Percentiles rank a stretch among this genome's conserved stretches.
These are phyloP conservation scores for Brasilioporus rufonigricans DNA, from an alignment of 768 basidiomycete species.

Conservation along the genomic window DNA sequence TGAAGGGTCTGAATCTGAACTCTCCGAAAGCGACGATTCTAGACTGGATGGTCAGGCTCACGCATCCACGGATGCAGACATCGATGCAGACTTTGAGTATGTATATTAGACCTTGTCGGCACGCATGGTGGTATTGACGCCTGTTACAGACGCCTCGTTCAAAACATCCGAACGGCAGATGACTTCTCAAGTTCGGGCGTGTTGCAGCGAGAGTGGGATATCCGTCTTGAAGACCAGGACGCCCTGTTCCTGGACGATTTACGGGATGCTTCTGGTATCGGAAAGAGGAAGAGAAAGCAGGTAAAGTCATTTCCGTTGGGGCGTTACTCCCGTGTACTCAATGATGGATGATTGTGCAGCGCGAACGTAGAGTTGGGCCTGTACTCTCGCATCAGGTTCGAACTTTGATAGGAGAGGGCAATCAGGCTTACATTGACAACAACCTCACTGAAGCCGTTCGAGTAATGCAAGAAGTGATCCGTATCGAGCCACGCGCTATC, in stretches of 20 bases:
- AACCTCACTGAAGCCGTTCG: conserved; percentile 67
- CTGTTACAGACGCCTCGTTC: conserved; percentile 3
- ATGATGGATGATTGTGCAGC: not conserved
- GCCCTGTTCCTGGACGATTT: conserved; percentile 73
- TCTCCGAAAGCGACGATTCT: conserved; percentile 8
- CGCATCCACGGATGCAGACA: conserved; percentile 4
- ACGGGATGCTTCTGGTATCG: conserved; percentile 62
- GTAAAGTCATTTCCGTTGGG: conserved; percentile 23
- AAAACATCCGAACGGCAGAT: conserved; percentile 1
- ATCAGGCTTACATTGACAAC: conserved; percentile 78
- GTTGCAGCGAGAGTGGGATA: conserved; percentile 10
- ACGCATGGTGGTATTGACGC: not conserved
- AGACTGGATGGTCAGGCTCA: not conserved
- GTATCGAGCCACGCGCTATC: conserved; percentile 84
- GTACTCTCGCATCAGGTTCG: conserved; percentile 19
- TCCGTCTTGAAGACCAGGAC: conserved; percentile 51
- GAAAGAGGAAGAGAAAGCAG: conserved; percentile 47
- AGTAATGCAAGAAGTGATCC: conserved; percentile 88
- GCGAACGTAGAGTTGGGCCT: conserved; percentile 13
- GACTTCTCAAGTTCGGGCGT: conserved; percentile 15
- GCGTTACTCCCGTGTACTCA: not conserved
- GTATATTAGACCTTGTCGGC: not conserved
- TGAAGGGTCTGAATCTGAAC: conserved; percentile 9
- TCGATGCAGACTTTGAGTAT: conserved; percentile 25
- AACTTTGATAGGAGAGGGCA: conserved; percentile 69